Percentiles rank a stretch among this genome's conserved stretches.
These are phyloP conservation scores for Trichosporon sp. DNA, from an alignment of 1,284 basidiomycete genomes.

Conservation along the genomic window DNA sequence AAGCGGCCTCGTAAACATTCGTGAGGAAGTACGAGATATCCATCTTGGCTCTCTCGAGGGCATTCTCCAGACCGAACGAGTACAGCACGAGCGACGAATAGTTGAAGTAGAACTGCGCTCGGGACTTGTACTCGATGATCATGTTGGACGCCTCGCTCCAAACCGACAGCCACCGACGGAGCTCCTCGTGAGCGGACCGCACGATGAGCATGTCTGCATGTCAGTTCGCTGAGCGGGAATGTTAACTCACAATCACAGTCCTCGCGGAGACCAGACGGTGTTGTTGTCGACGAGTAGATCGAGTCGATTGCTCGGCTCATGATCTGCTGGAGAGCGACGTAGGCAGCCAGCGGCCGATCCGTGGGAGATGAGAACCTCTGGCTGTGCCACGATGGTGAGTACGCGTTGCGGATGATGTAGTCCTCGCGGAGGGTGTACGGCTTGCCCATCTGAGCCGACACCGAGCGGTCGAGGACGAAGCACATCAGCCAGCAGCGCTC, in stretches of 20 bases:
- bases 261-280: slow-evolving; percentile 76
- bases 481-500: slow-evolving; percentile 92
- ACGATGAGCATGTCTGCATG: slow-evolving; percentile 41
- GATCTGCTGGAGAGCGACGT: slow-evolving; percentile 71
- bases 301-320: slow-evolving; percentile 83
- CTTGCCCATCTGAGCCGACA: slow-evolving; percentile 64
- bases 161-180: slow-evolving; percentile 33
- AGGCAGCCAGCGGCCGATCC: slow-evolving; percentile 54
- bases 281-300: slow-evolving; percentile 76
- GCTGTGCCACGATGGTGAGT: slow-evolving; percentile 60
- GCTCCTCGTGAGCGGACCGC: slow-evolving; percentile 45
- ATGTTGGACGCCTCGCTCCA: not conserved
- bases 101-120: slow-evolving; percentile 69
- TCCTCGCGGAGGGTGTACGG: slow-evolving; percentile 53
- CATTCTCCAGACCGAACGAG: slow-evolving; percentile 91
- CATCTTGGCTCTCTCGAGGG: slow-evolving; percentile 61
- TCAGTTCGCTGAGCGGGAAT: slow-evolving; percentile 56
- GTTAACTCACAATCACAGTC: slow-evolving; percentile 70
- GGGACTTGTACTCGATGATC: slow-evolving; percentile 30
- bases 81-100: slow-evolving; percentile 84
- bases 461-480: slow-evolving; percentile 82
- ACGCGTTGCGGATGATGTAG: slow-evolving; percentile 79
- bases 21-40: slow-evolving; percentile 82
- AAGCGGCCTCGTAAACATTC: slow-evolving; percentile 70
- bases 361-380: slow-evolving; percentile 60